Percentiles rank a stretch among this genome's conserved stretches.
Conservation (phyloP, 2,329 filamentous ascomycete genomes). For the Monosporascus cannonballus region DNA sequence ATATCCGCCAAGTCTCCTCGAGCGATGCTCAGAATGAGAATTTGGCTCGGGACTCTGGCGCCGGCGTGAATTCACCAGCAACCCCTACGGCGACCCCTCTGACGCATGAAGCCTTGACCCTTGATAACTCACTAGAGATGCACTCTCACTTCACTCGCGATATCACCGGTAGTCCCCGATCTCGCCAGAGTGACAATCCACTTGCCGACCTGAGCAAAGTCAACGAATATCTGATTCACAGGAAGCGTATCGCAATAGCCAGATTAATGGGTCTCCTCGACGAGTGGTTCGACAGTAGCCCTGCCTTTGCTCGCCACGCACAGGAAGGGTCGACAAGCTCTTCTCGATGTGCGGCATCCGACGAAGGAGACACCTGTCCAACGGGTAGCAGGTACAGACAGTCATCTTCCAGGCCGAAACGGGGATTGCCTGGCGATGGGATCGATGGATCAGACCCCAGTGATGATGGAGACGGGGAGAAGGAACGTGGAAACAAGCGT, state of each 20-base stretch:
- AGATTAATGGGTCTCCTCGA: slow-evolving; percentile 5
- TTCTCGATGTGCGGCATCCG: neutral
- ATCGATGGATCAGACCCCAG: slow-evolving; percentile 1
- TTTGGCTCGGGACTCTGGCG: neutral
- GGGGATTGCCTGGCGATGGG: neutral
- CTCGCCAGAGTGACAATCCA: slow-evolving; percentile 2
- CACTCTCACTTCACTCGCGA: neutral
- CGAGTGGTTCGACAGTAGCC: slow-evolving; percentile 1
- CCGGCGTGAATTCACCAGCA: neutral
- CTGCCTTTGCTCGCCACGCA: neutral
- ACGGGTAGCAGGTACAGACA: neutral
- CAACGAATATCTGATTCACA: slow-evolving; percentile 2
- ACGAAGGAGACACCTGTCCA: neutral
- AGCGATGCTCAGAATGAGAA: slow-evolving; percentile 1
- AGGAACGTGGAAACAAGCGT: slow-evolving; percentile 1
- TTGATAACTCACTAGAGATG: slow-evolving; percentile 3
- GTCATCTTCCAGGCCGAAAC: slow-evolving; percentile 1
- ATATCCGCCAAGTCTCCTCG: neutral
- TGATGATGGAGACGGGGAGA: slow-evolving; percentile 1
- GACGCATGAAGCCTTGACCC: neutral
- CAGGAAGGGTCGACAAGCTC: neutral
- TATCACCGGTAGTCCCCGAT: neutral
- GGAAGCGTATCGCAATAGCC: slow-evolving; percentile 3
- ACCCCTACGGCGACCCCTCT: neutral
- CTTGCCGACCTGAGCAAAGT: slow-evolving; percentile 4